Conservation (phyloP, 2,329 filamentous ascomycete species). For the Paecilomyces dactylethromorphus region DNA sequence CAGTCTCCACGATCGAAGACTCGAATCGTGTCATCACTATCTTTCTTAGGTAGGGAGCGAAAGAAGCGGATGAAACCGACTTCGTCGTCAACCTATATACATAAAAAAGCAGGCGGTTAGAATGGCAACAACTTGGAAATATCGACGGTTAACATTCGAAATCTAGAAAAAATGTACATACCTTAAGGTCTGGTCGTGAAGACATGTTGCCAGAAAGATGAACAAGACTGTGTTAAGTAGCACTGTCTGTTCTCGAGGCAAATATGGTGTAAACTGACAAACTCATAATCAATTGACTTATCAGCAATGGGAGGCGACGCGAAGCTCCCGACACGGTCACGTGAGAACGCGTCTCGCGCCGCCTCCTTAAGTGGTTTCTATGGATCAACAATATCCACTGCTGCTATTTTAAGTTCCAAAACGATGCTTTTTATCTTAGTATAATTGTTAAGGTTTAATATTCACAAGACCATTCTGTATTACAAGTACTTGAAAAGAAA, state of each 20-base stretch:
- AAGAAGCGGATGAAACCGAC: slow-evolving; percentile 95
- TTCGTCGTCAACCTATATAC: slow-evolving; percentile 79
- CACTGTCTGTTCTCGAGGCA: not conserved
- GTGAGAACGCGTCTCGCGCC: slow-evolving; percentile 28
- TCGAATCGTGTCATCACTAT: slow-evolving; percentile 62
- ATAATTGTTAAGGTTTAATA: too few relatives aligned
- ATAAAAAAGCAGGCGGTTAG: not conserved
- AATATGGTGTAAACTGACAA: not conserved
- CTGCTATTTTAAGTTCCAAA: too few relatives aligned
- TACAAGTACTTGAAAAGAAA: too few relatives aligned
- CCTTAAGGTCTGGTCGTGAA: slow-evolving; percentile 66
- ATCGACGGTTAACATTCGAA: not conserved
- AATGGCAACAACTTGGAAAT: not conserved
- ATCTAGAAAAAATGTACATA: slow-evolving; percentile 23
- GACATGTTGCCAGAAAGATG: slow-evolving; percentile 48
- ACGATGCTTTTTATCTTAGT: too few relatives aligned
- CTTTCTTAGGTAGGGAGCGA: slow-evolving; percentile 68
- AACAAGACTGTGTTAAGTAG: not conserved
- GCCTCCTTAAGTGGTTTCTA: slow-evolving; percentile 8
- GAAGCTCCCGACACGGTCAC: slow-evolving; percentile 18
- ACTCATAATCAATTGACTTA: slow-evolving; percentile 1
- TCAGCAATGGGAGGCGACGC: slow-evolving; percentile 15
- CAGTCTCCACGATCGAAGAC: slow-evolving; percentile 93
- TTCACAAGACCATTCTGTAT: too few relatives aligned
- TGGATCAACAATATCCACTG: too few relatives aligned